Evolutionary conservation across 108 stramenopile genomes (phyloP), one percentile per base, ranked within the genome.

Genomic region (Cyclotella cryptica): DNA sequence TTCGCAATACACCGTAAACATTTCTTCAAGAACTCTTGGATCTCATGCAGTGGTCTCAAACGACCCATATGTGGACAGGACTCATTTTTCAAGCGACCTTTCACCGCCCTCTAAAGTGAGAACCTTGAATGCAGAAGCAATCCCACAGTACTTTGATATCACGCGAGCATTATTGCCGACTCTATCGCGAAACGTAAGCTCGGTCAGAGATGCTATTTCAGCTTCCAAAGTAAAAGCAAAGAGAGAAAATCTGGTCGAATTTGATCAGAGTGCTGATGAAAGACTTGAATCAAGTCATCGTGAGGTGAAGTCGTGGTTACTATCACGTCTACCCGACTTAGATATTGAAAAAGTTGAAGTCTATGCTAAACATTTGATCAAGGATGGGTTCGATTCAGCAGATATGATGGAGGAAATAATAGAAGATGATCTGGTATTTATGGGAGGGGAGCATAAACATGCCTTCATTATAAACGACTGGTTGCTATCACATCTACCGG

Each of bases 401-500:
- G 64, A 65, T 21, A 65, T 65, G 64, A 6, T 65, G 13, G 21
- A 21, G 44, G 64, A 65, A 21, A 3, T 65, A 12, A 26, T 22
- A 3, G 64, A 46, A 30, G 26, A 45, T 19, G 64, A 65, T 45
- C n/a, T 65, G 12, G 1, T 17, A 14, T 65, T 65, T 21, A 65
- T 65, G 64, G 64, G 45, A 24, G 12, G 45, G 12, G 43, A 46
- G 5, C n/a, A 65, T 29, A 47, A 30, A 27, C 43, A 65, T 17
- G 3, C 24, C 22, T 65, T 65, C 5, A 21, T 65, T 2, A 35
- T 75, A 27, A 75, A 66, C 43, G 22, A 75, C 44, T 75, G 74
- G 74, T 28, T 75, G 4, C 18, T 75, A 28, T 42, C 65, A 12
- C 54, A 75, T 22, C 43, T 75, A 26, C 72, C 72, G 12, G 42